phyloP scores from a whole-genome alignment of 306 rosid genomes.

The Betula pendula region DNA sequence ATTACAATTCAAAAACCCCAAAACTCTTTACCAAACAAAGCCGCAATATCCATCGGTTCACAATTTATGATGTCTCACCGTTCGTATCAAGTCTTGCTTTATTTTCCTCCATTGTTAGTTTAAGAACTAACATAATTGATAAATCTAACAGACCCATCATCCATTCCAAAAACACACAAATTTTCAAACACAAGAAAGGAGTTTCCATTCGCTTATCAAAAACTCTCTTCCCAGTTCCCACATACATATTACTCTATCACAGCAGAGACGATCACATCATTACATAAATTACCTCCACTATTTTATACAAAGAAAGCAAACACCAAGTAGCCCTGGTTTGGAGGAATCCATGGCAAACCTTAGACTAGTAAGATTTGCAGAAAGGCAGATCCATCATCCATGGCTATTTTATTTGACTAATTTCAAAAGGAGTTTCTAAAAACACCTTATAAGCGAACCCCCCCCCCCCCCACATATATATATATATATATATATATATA shows the following conservation, averaged over 20 bases:
- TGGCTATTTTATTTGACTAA: constrained; percentile 39
- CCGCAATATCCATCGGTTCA: too few relatives aligned
- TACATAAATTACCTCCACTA: neutral
- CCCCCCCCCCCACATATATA: too few relatives aligned
- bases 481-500: neutral
- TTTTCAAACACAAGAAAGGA: neutral
- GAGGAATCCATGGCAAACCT: constrained; percentile 26
- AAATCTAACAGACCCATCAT: neutral
- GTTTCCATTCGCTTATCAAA: constrained; percentile 2
- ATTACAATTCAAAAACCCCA: too few relatives aligned
- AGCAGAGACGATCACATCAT: constrained; percentile 30
- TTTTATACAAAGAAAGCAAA: constrained; percentile 9
- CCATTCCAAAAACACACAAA: neutral
- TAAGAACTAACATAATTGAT: too few relatives aligned
- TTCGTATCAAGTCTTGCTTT: too few relatives aligned
- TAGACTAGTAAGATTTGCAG: constrained; percentile 7
- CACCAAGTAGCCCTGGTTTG: constrained; percentile 27
- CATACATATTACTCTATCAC: too few relatives aligned
- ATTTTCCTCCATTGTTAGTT: too few relatives aligned
- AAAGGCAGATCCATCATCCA: constrained; percentile 13
- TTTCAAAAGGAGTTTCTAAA: neutral
- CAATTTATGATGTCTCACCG: too few relatives aligned
- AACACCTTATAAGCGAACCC: constrained; percentile 8
- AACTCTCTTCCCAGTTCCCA: too few relatives aligned
- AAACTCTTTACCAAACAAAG: too few relatives aligned